A percentile compares a stretch with the other conserved stretches of the same genome.
phyloP scores from a whole-genome alignment of 352 stramenopile species.

The Phytophthora aleatoria region DNA sequence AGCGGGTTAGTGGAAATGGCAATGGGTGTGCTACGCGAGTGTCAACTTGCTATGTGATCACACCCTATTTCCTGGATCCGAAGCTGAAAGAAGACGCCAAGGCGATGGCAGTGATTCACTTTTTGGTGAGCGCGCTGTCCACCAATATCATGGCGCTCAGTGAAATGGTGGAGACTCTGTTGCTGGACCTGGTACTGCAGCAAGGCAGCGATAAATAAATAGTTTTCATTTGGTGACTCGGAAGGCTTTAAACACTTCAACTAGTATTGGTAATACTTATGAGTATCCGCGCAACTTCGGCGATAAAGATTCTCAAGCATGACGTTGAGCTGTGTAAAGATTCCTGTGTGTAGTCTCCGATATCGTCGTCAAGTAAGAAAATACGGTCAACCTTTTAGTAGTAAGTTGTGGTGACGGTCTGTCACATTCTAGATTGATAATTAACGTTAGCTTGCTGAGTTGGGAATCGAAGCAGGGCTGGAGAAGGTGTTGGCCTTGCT shows the following conservation, averaged over 20 bases:
- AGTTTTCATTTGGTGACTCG: not conserved
- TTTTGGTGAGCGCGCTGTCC: slow-evolving; percentile 41
- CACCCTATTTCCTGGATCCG: slow-evolving; percentile 42
- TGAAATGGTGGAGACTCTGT: slow-evolving; percentile 53
- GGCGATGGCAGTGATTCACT: slow-evolving; percentile 42
- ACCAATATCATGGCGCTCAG: slow-evolving; percentile 40
- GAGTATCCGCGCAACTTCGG: too few species aligned
- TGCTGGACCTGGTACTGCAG: slow-evolving; percentile 32
- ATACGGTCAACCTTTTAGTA: too few species aligned
- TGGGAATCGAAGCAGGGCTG: too few species aligned
- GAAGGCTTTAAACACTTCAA: not conserved
- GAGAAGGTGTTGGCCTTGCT: too few species aligned
- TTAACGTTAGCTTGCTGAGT: too few species aligned
- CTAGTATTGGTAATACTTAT: not conserved
- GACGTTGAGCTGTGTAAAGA: too few species aligned
- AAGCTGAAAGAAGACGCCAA: slow-evolving; percentile 33
- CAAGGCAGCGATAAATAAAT: slow-evolving; percentile 5
- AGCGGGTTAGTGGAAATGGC: not conserved
- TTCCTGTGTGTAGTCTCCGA: too few species aligned
- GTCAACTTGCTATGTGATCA: slow-evolving; percentile 56
- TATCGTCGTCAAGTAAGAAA: too few species aligned
- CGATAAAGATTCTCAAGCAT: too few species aligned
- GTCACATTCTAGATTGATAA: too few species aligned
- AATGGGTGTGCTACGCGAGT: slow-evolving; percentile 42
- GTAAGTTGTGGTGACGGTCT: too few species aligned